phyloP scores from a whole-genome alignment of 2,329 filamentous ascomycete species.

The Alternaria brassicicola region DNA sequence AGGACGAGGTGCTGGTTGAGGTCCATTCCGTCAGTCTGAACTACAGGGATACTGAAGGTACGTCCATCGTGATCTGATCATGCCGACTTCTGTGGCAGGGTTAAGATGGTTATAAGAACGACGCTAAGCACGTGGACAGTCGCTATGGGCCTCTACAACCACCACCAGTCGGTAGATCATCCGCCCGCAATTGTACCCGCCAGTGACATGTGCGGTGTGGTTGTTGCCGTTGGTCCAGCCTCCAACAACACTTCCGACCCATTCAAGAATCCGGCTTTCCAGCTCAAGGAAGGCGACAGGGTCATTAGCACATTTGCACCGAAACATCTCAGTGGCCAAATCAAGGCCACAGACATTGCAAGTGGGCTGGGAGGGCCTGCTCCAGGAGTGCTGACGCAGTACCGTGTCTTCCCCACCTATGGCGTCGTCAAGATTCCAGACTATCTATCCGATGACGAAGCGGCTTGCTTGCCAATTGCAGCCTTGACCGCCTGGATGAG shows the following conservation, averaged over 20 bases:
- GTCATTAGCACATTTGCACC: constrained; percentile 69
- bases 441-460: constrained; percentile 65
- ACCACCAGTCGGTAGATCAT: constrained; percentile 62
- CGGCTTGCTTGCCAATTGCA: constrained; percentile 65
- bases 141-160: constrained; percentile 68
- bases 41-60: constrained; percentile 59
- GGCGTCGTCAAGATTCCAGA: constrained; percentile 63
- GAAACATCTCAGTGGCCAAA: constrained; percentile 63
- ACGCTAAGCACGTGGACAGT: constrained; percentile 53
- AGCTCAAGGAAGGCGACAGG: constrained; percentile 60
- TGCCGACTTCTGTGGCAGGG: not conserved
- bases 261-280: constrained; percentile 53
- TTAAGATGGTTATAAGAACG: not conserved
- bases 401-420: constrained; percentile 64
- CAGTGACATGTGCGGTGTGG: constrained; percentile 72
- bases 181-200: constrained; percentile 63
- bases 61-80: not conserved
- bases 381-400: constrained; percentile 63
- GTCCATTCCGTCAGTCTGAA: constrained; percentile 61
- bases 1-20: constrained; percentile 58
- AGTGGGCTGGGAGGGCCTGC: constrained; percentile 67
- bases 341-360: constrained; percentile 61
- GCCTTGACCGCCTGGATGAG: constrained; percentile 70
- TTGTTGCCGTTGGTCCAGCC: constrained; percentile 56
- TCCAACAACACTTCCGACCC: constrained; percentile 48